phyloP scores from a whole-genome alignment of 1,139 yeast genomes.

The Geotrichum aggregatum region DNA sequence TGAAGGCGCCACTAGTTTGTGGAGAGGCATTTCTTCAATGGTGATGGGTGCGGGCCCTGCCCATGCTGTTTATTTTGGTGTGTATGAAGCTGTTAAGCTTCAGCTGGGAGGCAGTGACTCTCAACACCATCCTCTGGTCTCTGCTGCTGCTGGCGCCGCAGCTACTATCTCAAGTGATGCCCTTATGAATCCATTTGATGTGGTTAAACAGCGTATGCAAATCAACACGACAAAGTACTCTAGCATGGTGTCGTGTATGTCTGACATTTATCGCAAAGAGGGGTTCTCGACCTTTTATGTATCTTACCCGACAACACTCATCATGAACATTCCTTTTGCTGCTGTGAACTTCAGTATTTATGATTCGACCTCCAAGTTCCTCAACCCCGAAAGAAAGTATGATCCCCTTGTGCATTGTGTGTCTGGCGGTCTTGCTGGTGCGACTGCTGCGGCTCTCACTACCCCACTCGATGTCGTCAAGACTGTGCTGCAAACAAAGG shows the following conservation, averaged over 20 bases:
- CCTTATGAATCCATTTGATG: constrained; percentile 96
- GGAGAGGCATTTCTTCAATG: constrained; percentile 94
- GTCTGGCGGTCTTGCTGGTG: constrained; percentile 94
- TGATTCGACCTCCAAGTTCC: constrained; percentile 70
- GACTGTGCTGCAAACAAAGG: constrained; percentile 77
- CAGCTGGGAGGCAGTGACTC: constrained; percentile 42
- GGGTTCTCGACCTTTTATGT: constrained; percentile 83
- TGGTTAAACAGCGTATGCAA: constrained; percentile 85
- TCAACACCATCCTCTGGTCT: constrained; percentile 72
- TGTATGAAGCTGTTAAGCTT: constrained; percentile 82
- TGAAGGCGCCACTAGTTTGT: constrained; percentile 87
- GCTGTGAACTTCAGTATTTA: constrained; percentile 92
- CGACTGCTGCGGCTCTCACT: constrained; percentile 91
- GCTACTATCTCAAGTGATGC: constrained; percentile 95
- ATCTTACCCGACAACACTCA: constrained; percentile 90
- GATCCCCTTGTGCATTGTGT: constrained; percentile 91
- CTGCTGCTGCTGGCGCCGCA: constrained; percentile 86
- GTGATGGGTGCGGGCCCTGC: constrained; percentile 99
- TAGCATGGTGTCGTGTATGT: constrained; percentile 40
- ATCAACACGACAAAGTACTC: constrained; percentile 37
- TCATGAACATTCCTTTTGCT: constrained; percentile 93
- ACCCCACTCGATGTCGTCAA: constrained; percentile 94
- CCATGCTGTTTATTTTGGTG: constrained; percentile 95
- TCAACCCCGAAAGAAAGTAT: constrained; percentile 74
- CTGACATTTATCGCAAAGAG: constrained; percentile 60